Evolutionary conservation across 139 green algal species (phyloP).

Genomic region (Closterium sp.): DNA sequence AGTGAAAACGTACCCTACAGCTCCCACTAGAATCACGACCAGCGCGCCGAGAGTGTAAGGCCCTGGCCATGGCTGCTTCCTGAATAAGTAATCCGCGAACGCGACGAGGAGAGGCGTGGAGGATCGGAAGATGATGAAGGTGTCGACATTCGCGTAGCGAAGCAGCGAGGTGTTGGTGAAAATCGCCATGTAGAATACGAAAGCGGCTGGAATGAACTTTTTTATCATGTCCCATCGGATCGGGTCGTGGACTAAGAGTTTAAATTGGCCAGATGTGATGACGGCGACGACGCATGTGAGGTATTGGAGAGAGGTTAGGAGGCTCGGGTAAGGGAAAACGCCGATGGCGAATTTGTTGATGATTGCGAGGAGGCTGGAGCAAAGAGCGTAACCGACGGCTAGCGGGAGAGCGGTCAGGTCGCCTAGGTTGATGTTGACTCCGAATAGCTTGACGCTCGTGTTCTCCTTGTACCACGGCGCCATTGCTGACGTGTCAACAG

Average conservation of each 20-base stretch:
- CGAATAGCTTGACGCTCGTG: constrained; percentile 8
- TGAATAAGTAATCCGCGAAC: constrained; percentile 37
- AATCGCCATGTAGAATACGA: constrained; percentile 53
- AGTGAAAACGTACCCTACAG: constrained; percentile 46
- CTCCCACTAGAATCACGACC: constrained; percentile 36
- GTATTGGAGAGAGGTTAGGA: constrained; percentile 46
- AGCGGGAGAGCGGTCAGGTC: constrained; percentile 24
- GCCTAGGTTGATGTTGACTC: constrained; percentile 1
- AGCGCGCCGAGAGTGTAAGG: constrained; percentile 24
- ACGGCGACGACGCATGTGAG: constrained; percentile 28
- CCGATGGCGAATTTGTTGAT: constrained; percentile 50
- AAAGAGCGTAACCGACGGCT: constrained; percentile 38
- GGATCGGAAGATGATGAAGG: constrained; percentile 52
- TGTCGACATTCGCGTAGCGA: constrained; percentile 52
- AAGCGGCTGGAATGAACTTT: constrained; percentile 32
- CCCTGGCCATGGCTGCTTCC: constrained; percentile 35
- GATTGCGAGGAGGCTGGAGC: constrained; percentile 42
- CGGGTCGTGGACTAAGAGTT: constrained; percentile 36
- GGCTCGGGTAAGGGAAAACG: constrained; percentile 38
- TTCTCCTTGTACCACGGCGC: neutral
- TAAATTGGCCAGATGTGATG: constrained; percentile 10
- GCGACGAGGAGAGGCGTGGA: constrained; percentile 47
- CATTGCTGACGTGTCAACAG: neutral
- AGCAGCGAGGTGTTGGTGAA: constrained; percentile 54
- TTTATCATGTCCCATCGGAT: constrained; percentile 30